Percentiles rank a stretch among this genome's conserved stretches.
Evolutionary conservation across 768 basidiomycete species (phyloP).

Genomic region (Leccinum imitatum): DNA sequence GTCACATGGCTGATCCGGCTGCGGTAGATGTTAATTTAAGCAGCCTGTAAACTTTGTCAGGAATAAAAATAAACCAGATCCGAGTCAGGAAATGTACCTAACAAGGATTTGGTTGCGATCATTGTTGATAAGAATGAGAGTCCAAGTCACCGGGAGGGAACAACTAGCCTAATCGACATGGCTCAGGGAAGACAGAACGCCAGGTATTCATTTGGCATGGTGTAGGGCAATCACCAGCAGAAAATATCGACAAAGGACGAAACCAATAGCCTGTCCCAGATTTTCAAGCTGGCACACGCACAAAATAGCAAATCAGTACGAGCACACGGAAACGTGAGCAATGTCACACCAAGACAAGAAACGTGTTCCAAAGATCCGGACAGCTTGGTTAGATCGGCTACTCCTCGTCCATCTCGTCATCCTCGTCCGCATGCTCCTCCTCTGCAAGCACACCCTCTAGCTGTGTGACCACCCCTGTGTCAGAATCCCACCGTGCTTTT

Average conservation of each 20-base stretch:
- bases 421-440: constrained; percentile 36
- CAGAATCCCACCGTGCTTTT: constrained; percentile 70
- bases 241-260: not conserved
- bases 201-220: constrained; percentile 25
- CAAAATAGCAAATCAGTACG: constrained; percentile 4
- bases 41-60: constrained; percentile 63
- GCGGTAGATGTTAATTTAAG: constrained; percentile 62
- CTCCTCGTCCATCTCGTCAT: constrained; percentile 55
- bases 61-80: not conserved
- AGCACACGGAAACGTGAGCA: not conserved
- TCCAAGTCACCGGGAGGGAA: constrained; percentile 63
- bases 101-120: constrained; percentile 61
- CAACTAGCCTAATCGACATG: constrained; percentile 62
- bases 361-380: not conserved
- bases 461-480: constrained; percentile 61
- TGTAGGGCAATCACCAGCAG: not conserved
- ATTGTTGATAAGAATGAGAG: constrained; percentile 61
- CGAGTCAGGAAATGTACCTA: not conserved
- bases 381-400: constrained; percentile 8
- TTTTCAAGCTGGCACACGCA: not conserved
- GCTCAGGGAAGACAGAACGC: constrained; percentile 69
- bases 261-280: not conserved
- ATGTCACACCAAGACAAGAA: not conserved
- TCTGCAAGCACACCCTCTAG: constrained; percentile 45
- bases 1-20: constrained; percentile 48